These are phyloP conservation scores for Ajuga reptans DNA, from an alignment of 305 asterid species.

Conservation along the genomic window DNA sequence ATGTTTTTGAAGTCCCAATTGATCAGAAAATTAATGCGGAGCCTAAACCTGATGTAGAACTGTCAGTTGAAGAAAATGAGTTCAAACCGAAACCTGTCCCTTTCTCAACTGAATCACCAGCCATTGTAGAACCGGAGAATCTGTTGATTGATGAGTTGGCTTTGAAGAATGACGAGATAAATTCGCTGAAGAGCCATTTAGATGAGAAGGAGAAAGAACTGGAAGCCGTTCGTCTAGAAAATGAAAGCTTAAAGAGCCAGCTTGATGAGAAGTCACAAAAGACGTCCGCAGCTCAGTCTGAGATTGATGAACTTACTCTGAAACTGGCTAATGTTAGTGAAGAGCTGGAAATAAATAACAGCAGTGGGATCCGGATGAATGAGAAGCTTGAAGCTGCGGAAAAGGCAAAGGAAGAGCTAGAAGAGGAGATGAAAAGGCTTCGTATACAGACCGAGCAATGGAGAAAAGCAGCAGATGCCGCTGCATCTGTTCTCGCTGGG, in stretches of 20 bases:
- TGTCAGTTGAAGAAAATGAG: slow-evolving; percentile 32
- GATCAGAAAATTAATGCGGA: slow-evolving; percentile 32
- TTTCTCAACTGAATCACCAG: slow-evolving; percentile 20
- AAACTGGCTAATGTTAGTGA: slow-evolving; percentile 30
- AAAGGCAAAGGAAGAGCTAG: slow-evolving; percentile 51
- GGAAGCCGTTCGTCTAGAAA: slow-evolving; percentile 33
- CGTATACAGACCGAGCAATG: slow-evolving; percentile 87
- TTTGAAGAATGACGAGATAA: slow-evolving; percentile 44
- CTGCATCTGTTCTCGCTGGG: slow-evolving; percentile 73
- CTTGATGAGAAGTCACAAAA: slow-evolving; percentile 37
- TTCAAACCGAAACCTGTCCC: slow-evolving; percentile 19
- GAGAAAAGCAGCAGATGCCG: slow-evolving; percentile 98
- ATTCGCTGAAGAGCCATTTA: slow-evolving; percentile 32
- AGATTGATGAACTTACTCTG: slow-evolving; percentile 34
- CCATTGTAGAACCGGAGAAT: slow-evolving; percentile 22
- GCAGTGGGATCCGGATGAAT: slow-evolving; percentile 14
- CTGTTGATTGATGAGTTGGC: slow-evolving; percentile 35
- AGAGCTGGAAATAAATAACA: slow-evolving; percentile 57
- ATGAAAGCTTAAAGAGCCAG: slow-evolving; percentile 42
- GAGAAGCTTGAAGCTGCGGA: slow-evolving; percentile 50
- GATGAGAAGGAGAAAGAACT: slow-evolving; percentile 54
- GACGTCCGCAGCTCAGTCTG: slow-evolving; percentile 39
- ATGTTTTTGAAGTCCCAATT: slow-evolving; percentile 68
- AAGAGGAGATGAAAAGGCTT: slow-evolving; percentile 67
- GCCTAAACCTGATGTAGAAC: slow-evolving; percentile 25